These are phyloP conservation scores for Pouteria campechiana DNA, from an alignment of 179 eudicot genomes.

Conservation along the genomic window DNA sequence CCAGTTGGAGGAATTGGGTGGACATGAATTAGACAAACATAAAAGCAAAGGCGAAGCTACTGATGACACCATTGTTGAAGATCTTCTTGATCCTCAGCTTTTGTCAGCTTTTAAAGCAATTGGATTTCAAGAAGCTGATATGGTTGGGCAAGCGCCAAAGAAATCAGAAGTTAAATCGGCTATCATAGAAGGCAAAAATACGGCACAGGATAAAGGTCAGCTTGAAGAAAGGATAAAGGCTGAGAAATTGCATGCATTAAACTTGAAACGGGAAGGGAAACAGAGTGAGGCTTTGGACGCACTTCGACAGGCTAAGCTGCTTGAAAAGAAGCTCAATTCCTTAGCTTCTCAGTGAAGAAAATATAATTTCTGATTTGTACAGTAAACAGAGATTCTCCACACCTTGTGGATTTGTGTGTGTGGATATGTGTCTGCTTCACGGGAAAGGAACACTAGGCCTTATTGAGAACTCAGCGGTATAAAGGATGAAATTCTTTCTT, in stretches of 20 bases:
- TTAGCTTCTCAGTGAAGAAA: conserved; percentile 16
- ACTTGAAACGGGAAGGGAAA: conserved; percentile 75
- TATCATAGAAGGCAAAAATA: conserved; percentile 16
- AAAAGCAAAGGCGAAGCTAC: conserved; percentile 19
- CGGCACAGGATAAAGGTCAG: conserved; percentile 38
- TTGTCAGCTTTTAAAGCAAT: conserved; percentile 70
- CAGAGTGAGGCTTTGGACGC: conserved; percentile 83
- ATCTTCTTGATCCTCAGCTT: conserved; percentile 89
- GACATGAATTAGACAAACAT: conserved; percentile 18
- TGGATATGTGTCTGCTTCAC: too few relatives aligned
- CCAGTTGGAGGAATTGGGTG: conserved; percentile 53
- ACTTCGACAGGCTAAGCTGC: conserved; percentile 65
- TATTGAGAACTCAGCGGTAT: too few relatives aligned
- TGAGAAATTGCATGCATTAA: conserved; percentile 67
- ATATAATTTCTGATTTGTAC: too few relatives aligned
- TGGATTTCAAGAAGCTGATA: conserved; percentile 44
- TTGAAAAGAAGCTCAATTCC: conserved; percentile 69
- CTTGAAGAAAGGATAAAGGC: conserved; percentile 73
- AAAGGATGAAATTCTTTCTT: too few relatives aligned
- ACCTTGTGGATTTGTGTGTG: too few relatives aligned
- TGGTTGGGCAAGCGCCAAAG: conserved; percentile 10
- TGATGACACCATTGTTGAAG: conserved; percentile 59
- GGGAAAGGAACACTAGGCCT: too few relatives aligned
- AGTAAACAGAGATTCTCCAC: too few relatives aligned
- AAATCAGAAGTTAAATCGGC: conserved; percentile 19